Evolutionary conservation across 176 grass and related monocot species (phyloP).

Genomic region (Carex myosuroides): DNA sequence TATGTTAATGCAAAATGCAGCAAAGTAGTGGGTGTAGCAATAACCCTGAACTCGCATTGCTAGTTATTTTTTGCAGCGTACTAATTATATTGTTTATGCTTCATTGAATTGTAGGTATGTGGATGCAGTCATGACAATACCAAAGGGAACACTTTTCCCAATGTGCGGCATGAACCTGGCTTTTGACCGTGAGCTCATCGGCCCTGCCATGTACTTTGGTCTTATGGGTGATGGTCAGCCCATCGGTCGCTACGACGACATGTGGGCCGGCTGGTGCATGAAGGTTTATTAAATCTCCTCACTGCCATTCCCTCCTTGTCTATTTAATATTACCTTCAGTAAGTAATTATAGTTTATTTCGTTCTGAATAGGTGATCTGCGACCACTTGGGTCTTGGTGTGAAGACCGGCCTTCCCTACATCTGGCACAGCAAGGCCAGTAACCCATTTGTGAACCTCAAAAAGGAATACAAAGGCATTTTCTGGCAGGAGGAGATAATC

Average conservation of each 20-base stretch:
- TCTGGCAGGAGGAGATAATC: slow-evolving; percentile 98
- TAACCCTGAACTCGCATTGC: background rate
- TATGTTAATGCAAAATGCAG: background rate
- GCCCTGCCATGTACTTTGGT: slow-evolving; percentile 34
- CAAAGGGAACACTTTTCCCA: slow-evolving; percentile 32
- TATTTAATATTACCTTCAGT: background rate
- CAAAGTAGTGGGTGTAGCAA: background rate
- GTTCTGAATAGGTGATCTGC: slow-evolving; percentile 70
- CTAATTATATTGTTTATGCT: slow-evolving; percentile 9
- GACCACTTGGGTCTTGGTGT: slow-evolving; percentile 86
- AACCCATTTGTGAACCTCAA: slow-evolving; percentile 97
- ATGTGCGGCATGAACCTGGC: slow-evolving; percentile 31
- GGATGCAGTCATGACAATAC: slow-evolving; percentile 28
- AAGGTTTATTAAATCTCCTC: slow-evolving; percentile 17
- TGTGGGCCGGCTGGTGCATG: slow-evolving; percentile 33
- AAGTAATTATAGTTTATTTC: background rate
- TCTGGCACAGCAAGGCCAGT: slow-evolving; percentile 99
- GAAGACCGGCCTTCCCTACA: slow-evolving; percentile 91
- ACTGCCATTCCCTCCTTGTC: background rate
- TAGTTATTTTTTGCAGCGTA: background rate
- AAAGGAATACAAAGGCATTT: slow-evolving; percentile 98
- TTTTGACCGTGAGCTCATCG: slow-evolving; percentile 33
- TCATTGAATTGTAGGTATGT: slow-evolving; percentile 22
- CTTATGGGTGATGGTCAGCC: slow-evolving; percentile 36
- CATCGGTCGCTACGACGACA: slow-evolving; percentile 28